These are phyloP conservation scores for Aspergillus carlsbadensis DNA, from an alignment of 495 filamentous ascomycete genomes.

Conservation along the genomic window DNA sequence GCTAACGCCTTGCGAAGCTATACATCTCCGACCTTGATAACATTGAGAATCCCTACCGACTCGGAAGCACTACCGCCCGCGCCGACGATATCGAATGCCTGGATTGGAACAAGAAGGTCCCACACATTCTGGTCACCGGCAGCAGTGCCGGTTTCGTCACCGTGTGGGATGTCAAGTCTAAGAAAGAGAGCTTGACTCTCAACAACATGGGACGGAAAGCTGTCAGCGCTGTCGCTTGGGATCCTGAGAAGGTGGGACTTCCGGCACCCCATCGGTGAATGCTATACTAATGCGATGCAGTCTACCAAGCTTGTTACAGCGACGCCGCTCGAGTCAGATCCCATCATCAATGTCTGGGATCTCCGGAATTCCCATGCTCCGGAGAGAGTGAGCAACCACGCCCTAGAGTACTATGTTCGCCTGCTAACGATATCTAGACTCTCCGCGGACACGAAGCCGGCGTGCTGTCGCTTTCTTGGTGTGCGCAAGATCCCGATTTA, in stretches of 20 bases:
- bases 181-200: conserved; percentile 91
- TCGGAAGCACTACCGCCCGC: conserved; percentile 82
- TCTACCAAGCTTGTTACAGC: conserved; percentile 91
- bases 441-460: conserved; percentile 89
- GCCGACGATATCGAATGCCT: conserved; percentile 92
- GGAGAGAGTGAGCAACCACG: conserved; percentile 56
- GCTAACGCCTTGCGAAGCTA: conserved; percentile 43
- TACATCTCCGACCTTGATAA: conserved; percentile 95
- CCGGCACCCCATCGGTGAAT: not conserved
- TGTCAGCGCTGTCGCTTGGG: conserved; percentile 95
- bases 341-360: conserved; percentile 90
- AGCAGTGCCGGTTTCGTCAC: conserved; percentile 94
- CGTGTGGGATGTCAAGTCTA: conserved; percentile 97
- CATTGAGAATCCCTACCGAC: conserved; percentile 77
- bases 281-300: conserved; percentile 28
- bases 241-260: conserved; percentile 68
- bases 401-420: not conserved
- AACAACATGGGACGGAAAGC: conserved; percentile 91
- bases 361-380: conserved; percentile 93
- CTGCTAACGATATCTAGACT: conserved; percentile 40
- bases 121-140: conserved; percentile 93
- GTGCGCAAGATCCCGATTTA: conserved; percentile 84
- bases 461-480: conserved; percentile 95
- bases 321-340: conserved; percentile 86
- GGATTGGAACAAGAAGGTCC: conserved; percentile 98